These are phyloP conservation scores for Calendula officinalis DNA, from an alignment of 129 eudicot genomes.

Conservation along the genomic window DNA sequence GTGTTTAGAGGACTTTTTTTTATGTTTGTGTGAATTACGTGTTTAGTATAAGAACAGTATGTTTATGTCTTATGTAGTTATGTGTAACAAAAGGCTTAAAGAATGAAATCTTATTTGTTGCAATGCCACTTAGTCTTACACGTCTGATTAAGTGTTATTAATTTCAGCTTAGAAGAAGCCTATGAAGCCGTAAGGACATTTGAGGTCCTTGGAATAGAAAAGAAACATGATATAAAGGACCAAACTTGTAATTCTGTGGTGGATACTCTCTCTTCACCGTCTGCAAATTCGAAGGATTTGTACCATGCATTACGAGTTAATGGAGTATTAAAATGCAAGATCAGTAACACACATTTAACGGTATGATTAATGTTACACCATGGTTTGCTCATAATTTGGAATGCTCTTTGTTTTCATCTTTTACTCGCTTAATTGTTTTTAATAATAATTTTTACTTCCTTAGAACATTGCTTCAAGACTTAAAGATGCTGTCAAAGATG, in stretches of 20 bases:
- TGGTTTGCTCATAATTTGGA: constrained; percentile 1
- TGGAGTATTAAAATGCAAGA: constrained; percentile 60
- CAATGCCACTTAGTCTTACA: background rate
- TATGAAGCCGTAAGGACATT: constrained; percentile 75
- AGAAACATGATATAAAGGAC: constrained; percentile 40
- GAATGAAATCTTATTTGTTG: background rate
- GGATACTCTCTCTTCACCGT: constrained; percentile 47
- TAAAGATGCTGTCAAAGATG: constrained; percentile 49
- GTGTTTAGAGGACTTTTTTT: background rate
- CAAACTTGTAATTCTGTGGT: constrained; percentile 55
- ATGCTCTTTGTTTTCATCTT: background rate
- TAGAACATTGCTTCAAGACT: constrained; percentile 61
- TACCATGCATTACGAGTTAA: constrained; percentile 62
- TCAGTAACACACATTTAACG: constrained; percentile 40
- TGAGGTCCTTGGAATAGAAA: constrained; percentile 68
- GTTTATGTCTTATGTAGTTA: no score
- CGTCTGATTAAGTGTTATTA: constrained; percentile 14
- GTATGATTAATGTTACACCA: constrained; percentile 38
- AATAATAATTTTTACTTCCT: constrained; percentile 16
- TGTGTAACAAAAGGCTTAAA: no score
- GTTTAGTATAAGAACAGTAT: no score
- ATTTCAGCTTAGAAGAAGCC: constrained; percentile 74
- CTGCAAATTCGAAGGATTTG: constrained; percentile 66
- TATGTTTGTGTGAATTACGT: no score
- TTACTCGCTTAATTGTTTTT: background rate